Evolutionary conservation across 2,329 filamentous ascomycete species (phyloP).

Genomic region (Teratosphaeria epicoccoides): DNA sequence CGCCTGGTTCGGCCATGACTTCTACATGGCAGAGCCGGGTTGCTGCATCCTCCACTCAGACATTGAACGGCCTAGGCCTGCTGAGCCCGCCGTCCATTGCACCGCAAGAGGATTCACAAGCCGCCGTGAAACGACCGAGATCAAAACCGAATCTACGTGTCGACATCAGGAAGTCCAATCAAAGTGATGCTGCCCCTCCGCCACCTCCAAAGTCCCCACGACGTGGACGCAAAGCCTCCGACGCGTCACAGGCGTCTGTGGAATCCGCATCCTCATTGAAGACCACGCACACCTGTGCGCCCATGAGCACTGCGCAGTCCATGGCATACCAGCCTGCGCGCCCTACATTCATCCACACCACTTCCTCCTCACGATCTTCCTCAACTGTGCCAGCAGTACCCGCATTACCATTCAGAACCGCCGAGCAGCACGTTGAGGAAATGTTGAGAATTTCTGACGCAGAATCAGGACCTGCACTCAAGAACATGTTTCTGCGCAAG

Average conservation of each 20-base stretch:
- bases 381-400: neutral
- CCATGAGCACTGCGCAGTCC: constrained; percentile 4
- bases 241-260: constrained; percentile 3
- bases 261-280: neutral
- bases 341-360: constrained; percentile 3
- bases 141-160: constrained; percentile 2
- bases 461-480: neutral
- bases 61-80: constrained; percentile 5
- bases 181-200: constrained; percentile 5
- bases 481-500: neutral
- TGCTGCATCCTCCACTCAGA: constrained; percentile 4
- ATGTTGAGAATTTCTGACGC: neutral
- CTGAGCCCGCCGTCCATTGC: neutral
- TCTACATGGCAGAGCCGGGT: neutral
- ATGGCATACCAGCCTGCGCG: constrained; percentile 2
- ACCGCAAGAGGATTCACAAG: neutral
- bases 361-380: neutral
- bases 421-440: neutral
- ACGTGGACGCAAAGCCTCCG: constrained; percentile 1
- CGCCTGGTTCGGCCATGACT: neutral
- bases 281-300: neutral
- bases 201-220: constrained; percentile 16
- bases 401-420: neutral
- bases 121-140: neutral
- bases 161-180: neutral